Evolutionary conservation across 441 rosid species (phyloP).

Genomic region (Breynia disticha): DNA sequence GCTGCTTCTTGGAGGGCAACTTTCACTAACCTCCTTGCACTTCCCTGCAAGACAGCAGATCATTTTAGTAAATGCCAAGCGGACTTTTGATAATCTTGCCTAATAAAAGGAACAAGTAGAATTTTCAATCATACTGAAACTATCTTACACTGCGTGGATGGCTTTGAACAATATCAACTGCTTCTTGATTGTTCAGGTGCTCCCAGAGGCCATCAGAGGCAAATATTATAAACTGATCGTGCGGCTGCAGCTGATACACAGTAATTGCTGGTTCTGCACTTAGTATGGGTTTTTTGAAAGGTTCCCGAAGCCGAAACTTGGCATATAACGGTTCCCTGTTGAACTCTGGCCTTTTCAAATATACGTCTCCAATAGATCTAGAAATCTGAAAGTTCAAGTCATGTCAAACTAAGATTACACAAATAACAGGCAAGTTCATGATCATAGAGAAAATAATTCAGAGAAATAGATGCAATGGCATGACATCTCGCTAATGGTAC

Average conservation of each 20-base stretch:
- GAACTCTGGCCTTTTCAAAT: slow-evolving; percentile 80
- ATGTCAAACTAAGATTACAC: not conserved
- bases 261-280: slow-evolving; percentile 74
- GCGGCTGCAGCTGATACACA: slow-evolving; percentile 52
- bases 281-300: slow-evolving; percentile 60
- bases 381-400: slow-evolving; percentile 42
- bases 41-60: slow-evolving; percentile 46
- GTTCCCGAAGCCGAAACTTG: slow-evolving; percentile 65
- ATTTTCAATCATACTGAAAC: not conserved
- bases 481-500: too few relatives aligned
- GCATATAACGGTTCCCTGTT: slow-evolving; percentile 70
- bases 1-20: slow-evolving; percentile 76
- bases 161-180: slow-evolving; percentile 73
- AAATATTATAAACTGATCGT: slow-evolving; percentile 67
- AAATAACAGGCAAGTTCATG: not conserved
- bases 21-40: slow-evolving; percentile 78
- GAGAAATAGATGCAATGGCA: not conserved
- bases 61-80: too few relatives aligned
- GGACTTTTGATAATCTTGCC: too few relatives aligned
- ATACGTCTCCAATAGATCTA: slow-evolving; percentile 84
- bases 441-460: not conserved
- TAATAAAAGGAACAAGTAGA: too few relatives aligned
- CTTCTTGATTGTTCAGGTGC: slow-evolving; percentile 86
- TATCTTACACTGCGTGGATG: slow-evolving; percentile 53
- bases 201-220: slow-evolving; percentile 99